phyloP scores from a whole-genome alignment of 352 stramenopile genomes.

The Pythium insidiosum region DNA sequence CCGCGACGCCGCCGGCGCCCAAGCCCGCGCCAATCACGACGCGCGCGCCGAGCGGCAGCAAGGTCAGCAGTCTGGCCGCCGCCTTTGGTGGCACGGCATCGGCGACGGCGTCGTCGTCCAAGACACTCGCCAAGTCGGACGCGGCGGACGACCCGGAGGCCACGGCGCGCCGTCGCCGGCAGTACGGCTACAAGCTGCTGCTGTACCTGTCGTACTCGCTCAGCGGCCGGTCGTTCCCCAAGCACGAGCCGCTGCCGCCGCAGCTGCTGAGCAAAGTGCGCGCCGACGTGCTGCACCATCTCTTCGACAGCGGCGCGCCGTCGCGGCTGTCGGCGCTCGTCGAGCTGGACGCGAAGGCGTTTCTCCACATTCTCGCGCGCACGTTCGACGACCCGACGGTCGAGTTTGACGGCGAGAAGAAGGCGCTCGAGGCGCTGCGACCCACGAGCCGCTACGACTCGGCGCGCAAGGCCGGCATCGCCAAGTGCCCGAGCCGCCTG shows the following conservation, averaged over 20 bases:
- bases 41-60: too few relatives aligned
- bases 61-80: constrained; percentile 54
- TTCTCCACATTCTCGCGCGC: constrained; percentile 74
- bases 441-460: constrained; percentile 72
- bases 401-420: constrained; percentile 82
- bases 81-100: constrained; percentile 45
- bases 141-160: constrained; percentile 37
- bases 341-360: constrained; percentile 67
- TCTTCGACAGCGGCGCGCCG: constrained; percentile 65
- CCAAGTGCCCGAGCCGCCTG: constrained; percentile 73
- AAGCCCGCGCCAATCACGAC: too few relatives aligned
- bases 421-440: too few relatives aligned
- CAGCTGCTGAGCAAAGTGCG: constrained; percentile 69
- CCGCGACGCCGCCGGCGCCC: constrained; percentile 17
- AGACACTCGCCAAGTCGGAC: constrained; percentile 8
- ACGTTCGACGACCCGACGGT: constrained; percentile 80
- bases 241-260: constrained; percentile 56
- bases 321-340: constrained; percentile 79
- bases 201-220: constrained; percentile 92
- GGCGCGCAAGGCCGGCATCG: constrained; percentile 55
- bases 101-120: background rate
- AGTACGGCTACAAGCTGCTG: constrained; percentile 81
- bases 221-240: constrained; percentile 83
- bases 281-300: constrained; percentile 73
- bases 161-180: constrained; percentile 44